A percentile compares a stretch with the other conserved stretches of the same genome.
phyloP scores from a whole-genome alignment of 2,329 filamentous ascomycete species.

The Pleomassaria siparia region DNA sequence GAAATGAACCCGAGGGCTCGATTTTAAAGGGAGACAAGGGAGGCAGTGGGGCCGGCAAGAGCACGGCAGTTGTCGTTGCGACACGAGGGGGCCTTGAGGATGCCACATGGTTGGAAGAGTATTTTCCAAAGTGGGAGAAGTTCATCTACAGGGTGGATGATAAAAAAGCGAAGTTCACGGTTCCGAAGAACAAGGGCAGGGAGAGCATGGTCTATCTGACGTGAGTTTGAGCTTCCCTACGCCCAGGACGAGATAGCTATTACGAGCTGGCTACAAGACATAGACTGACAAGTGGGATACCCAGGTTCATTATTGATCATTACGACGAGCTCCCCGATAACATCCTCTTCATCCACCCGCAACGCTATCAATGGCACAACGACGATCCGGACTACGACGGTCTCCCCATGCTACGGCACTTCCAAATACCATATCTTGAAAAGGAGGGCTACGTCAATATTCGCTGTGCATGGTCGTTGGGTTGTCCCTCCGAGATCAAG shows the following conservation, averaged over 20 bases:
- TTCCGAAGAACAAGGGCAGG: slow-evolving; percentile 52
- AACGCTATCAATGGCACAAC: slow-evolving; percentile 53
- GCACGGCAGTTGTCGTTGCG: slow-evolving; percentile 42
- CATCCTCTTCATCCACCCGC: slow-evolving; percentile 45
- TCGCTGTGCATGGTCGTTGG: slow-evolving; percentile 55
- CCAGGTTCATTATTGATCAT: slow-evolving; percentile 45
- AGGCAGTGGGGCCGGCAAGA: slow-evolving; percentile 6
- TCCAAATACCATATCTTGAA: slow-evolving; percentile 53
- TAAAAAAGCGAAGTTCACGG: slow-evolving; percentile 38
- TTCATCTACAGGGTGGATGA: slow-evolving; percentile 49
- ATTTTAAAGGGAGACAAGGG: not conserved
- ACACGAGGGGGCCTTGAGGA: slow-evolving; percentile 42
- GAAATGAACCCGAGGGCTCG: not conserved
- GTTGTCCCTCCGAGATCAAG: slow-evolving; percentile 55
- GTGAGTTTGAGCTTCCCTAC: slow-evolving; percentile 29
- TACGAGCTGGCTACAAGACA: not conserved
- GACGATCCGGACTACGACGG: slow-evolving; percentile 56
- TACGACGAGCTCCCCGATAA: slow-evolving; percentile 46
- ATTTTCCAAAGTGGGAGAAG: slow-evolving; percentile 44
- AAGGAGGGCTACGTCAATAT: slow-evolving; percentile 57
- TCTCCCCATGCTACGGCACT: slow-evolving; percentile 50
- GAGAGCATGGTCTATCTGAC: slow-evolving; percentile 55
- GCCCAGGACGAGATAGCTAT: not conserved
- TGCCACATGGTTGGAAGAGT: slow-evolving; percentile 43
- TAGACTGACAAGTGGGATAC: not conserved